Evolutionary conservation across 2,329 filamentous ascomycete species (phyloP).

Genomic region (Penicillium italicum): DNA sequence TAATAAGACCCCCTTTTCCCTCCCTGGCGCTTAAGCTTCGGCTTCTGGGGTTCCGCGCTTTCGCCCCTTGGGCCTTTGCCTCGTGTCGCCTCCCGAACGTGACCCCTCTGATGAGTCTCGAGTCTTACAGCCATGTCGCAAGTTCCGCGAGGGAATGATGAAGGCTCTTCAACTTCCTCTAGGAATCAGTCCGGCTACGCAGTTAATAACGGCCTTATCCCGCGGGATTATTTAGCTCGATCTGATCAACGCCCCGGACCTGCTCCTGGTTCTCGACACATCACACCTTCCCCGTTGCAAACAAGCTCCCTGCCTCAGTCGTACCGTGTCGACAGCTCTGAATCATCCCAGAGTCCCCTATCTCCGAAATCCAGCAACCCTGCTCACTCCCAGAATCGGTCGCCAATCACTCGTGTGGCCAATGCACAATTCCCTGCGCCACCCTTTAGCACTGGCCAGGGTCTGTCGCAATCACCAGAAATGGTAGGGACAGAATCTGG

Average conservation of each 20-base stretch:
- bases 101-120: slow-evolving; percentile 21
- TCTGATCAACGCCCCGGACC: slow-evolving; percentile 26
- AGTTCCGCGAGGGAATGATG: slow-evolving; percentile 29
- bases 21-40: slow-evolving; percentile 14
- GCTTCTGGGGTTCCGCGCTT: slow-evolving; percentile 18
- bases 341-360: slow-evolving; percentile 25
- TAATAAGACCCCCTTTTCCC: slow-evolving; percentile 12
- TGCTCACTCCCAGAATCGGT: slow-evolving; percentile 22
- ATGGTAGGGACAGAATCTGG: slow-evolving; percentile 15
- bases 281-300: slow-evolving; percentile 30
- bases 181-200: slow-evolving; percentile 15
- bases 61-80: slow-evolving; percentile 9
- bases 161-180: slow-evolving; percentile 15
- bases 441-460: slow-evolving; percentile 23
- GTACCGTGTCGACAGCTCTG: slow-evolving; percentile 19
- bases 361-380: slow-evolving; percentile 25
- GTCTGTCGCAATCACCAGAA: slow-evolving; percentile 17
- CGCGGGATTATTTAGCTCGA: slow-evolving; percentile 36
- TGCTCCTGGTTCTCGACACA: slow-evolving; percentile 26
- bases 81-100: slow-evolving; percentile 14
- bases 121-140: slow-evolving; percentile 36
- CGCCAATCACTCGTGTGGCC: slow-evolving; percentile 23
- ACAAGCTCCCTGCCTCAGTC: slow-evolving; percentile 27
- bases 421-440: slow-evolving; percentile 32
- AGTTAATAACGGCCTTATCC: slow-evolving; percentile 30